Conservation (phyloP, 441 rosid species). For the Erodium trifolium region DNA sequence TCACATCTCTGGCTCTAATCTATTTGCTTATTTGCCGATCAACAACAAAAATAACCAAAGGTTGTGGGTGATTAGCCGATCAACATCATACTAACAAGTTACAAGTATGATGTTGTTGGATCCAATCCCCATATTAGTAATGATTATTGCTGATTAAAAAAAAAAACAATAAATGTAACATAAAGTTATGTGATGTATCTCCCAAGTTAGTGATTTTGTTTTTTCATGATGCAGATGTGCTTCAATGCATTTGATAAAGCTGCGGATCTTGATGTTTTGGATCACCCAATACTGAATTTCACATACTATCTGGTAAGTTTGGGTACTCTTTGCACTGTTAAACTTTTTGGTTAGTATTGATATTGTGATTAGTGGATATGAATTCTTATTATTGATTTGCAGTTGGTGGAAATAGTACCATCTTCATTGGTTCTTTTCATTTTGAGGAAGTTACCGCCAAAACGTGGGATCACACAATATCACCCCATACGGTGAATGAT, state of each 20-base stretch:
- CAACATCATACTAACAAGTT: too few species aligned
- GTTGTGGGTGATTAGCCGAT: too few species aligned
- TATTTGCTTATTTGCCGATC: neutral
- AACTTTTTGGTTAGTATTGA: neutral
- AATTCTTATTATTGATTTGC: slow-evolving; percentile 17
- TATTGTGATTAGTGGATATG: too few species aligned
- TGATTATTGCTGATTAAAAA: too few species aligned
- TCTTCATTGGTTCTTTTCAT: slow-evolving; percentile 76
- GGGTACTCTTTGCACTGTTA: neutral
- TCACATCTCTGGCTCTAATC: neutral
- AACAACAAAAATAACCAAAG: neutral
- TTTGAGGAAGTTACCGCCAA: slow-evolving; percentile 80
- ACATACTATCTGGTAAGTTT: slow-evolving; percentile 66
- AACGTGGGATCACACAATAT: slow-evolving; percentile 73
- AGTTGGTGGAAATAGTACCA: slow-evolving; percentile 86
- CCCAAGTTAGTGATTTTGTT: slow-evolving; percentile 7
- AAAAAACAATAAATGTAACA: neutral
- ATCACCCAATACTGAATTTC: slow-evolving; percentile 77
- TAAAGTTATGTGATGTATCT: neutral
- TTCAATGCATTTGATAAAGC: slow-evolving; percentile 71
- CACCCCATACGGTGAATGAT: slow-evolving; percentile 54
- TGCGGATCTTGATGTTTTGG: slow-evolving; percentile 70
- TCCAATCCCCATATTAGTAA: too few species aligned
- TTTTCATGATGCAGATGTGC: slow-evolving; percentile 46
- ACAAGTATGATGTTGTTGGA: too few species aligned